Base-by-base conservation (phyloP, 116 monocot species). In the Posidonia oceanica region DNA sequence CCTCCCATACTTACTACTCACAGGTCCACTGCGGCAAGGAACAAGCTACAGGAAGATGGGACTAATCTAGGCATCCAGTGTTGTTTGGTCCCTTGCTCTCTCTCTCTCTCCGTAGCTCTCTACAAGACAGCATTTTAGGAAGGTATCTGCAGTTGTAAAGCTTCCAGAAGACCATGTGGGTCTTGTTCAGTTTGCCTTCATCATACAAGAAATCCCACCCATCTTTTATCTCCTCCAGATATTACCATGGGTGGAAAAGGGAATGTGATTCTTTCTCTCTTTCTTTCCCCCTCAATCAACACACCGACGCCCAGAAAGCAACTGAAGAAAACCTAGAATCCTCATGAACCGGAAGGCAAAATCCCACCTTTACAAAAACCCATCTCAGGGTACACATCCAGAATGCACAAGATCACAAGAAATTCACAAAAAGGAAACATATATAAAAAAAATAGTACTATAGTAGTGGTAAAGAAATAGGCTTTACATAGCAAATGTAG, bases 101-200 rank as follows among this genome's bases (percentile, higher is more conserved):
- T 29, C 29, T 29, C 29, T 29, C 29, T 29, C 29, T 29, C 29
- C 1, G 1, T 0, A 65, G 21, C 39, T 58, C 53, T 60, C 60
- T 38, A 67, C 54, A 67, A 42, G 66, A 80, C 59, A 70, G 65
- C 76, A 74, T 66, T 57, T 58, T 37, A 69, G 18, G 63, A 78
- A 81, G 75, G 78, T 74, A 77, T 75, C 81, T 69, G 57, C 42
- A 69, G 70, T 70, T 73, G 76, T 73, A 81, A 85, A 79, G 81
- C 66, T 54, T 37, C 67, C 29, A 29, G 29, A 29, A 78, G 4
- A 68, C 63, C 73, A 73, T 74, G 78, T 73, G 73, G 42, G 59
- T 65, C 72, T 61, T 52, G 67, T 62, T 67, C 67, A 77, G 63
- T 78, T 5, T 64, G 53, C 54, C 52, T 58, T 64, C 36, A 57